These are phyloP conservation scores for Tetracentron sinense DNA, from an alignment of 164 flowering plant species.

Conservation along the genomic window DNA sequence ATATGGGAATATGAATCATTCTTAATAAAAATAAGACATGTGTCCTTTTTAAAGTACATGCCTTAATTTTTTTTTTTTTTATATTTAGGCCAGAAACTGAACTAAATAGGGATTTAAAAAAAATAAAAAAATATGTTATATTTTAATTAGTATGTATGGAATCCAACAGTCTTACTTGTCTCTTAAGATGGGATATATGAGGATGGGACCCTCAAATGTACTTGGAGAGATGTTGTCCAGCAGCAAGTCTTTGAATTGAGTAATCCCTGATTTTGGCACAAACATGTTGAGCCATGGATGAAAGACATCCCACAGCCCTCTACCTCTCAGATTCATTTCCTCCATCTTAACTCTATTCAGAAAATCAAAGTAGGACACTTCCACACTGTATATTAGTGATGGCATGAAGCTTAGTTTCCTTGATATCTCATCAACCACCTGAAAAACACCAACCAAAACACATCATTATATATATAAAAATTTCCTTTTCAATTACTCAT, in stretches of 20 bases:
- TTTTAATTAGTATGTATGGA: no score
- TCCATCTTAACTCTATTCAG: conserved; percentile 33
- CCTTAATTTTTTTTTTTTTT: no score
- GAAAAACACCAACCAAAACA: no score
- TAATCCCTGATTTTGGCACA: conserved; percentile 33
- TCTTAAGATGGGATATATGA: conserved; percentile 32
- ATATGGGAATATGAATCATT: no score
- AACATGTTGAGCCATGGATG: conserved; percentile 52
- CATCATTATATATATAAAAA: no score
- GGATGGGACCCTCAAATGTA: conserved; percentile 31
- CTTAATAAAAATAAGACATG: no score
- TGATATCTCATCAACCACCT: conserved; percentile 27
- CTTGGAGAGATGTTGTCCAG: conserved; percentile 27
- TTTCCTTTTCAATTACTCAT: no score
- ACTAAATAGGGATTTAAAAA: no score
- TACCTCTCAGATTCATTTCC: conserved; percentile 25
- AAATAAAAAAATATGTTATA: no score
- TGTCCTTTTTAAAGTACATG: no score
- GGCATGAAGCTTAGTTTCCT: conserved; percentile 24
- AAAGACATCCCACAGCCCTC: conserved; percentile 43
- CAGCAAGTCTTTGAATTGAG: conserved; percentile 26
- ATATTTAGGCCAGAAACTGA: no score
- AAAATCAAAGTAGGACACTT: conserved; percentile 36
- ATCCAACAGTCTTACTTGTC: conserved; percentile 48
- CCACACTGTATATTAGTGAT: conserved; percentile 17